Percentiles rank a stretch among this genome's conserved stretches.
These are phyloP conservation scores for Beauveria scarabaeidicola DNA, from an alignment of 2,329 filamentous ascomycete species.

Conservation along the genomic window DNA sequence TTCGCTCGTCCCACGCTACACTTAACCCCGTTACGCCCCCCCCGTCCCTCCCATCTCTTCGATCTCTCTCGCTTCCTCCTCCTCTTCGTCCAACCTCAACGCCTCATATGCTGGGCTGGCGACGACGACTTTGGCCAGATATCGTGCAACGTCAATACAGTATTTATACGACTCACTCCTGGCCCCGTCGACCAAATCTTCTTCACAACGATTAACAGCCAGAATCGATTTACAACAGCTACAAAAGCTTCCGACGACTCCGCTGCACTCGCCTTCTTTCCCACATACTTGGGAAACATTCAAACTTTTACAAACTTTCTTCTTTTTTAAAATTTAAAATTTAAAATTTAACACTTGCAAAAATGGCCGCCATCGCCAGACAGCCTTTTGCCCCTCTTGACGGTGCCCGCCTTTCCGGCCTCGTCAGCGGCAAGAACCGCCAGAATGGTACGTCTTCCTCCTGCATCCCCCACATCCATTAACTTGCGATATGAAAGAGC, in stretches of 20 bases:
- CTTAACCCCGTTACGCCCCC: slow-evolving; percentile 5
- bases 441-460: slow-evolving; percentile 53
- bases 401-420: slow-evolving; percentile 57
- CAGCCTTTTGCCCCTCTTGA: slow-evolving; percentile 71
- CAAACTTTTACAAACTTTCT: not conserved
- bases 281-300: not conserved
- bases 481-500: not conserved
- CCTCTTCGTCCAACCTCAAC: not conserved
- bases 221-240: not conserved
- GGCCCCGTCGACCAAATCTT: not conserved
- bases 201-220: not conserved
- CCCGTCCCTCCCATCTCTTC: not conserved
- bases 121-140: not conserved
- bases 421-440: slow-evolving; percentile 70
- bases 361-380: slow-evolving; percentile 50
- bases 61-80: not conserved
- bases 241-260: not conserved
- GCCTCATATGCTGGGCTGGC: not conserved
- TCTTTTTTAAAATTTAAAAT: not conserved
- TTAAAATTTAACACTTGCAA: slow-evolving; percentile 10
- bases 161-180: not conserved
- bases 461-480: not conserved
- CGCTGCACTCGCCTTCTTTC: not conserved
- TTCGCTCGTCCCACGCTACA: slow-evolving; percentile 1
- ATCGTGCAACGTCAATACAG: not conserved